Percentiles rank a stretch among this genome's conserved stretches.
phyloP scores from a whole-genome alignment of 768 basidiomycete species.

The Amanita inopinata region DNA sequence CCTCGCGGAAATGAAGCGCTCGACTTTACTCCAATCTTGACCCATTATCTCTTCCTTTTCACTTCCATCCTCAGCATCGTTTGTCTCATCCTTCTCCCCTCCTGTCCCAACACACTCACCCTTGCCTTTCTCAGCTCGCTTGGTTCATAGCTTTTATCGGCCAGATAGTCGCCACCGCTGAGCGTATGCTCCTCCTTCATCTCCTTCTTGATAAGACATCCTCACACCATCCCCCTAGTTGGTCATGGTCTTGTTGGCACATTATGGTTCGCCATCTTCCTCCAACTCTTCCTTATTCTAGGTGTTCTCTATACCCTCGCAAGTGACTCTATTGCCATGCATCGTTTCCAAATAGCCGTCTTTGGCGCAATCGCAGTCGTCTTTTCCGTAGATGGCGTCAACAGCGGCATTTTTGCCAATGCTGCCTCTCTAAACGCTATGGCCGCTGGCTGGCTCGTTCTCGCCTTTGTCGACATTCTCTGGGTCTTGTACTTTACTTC shows the following conservation, averaged over 20 bases:
- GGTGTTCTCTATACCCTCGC: conserved; percentile 72
- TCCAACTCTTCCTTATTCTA: conserved; percentile 62
- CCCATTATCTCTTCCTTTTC: conserved; percentile 86
- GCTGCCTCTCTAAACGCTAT: conserved; percentile 60
- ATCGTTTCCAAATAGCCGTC: conserved; percentile 83
- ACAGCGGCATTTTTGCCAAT: conserved; percentile 53
- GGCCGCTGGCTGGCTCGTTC: conserved; percentile 91
- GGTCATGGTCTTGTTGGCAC: conserved; percentile 42
- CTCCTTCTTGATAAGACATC: conserved; percentile 2
- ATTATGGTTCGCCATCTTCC: conserved; percentile 81
- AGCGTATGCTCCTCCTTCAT: conserved; percentile 26
- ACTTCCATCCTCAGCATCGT: conserved; percentile 78
- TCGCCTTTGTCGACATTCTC: conserved; percentile 84
- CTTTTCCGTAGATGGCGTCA: conserved; percentile 71
- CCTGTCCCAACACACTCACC: conserved; percentile 2
- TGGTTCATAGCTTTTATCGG: conserved; percentile 77
- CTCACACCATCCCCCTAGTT: conserved; percentile 18
- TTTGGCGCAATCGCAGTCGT: conserved; percentile 85
- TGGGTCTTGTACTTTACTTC: conserved; percentile 98
- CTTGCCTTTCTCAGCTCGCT: conserved; percentile 33
- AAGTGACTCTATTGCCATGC: conserved; percentile 84
- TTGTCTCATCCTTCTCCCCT: conserved; percentile 22
- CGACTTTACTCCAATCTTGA: conserved; percentile 82
- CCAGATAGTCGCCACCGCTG: conserved; percentile 54
- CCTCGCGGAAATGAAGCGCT: conserved; percentile 56